Base-by-base conservation (phyloP, 2,329 filamentous ascomycete species). In the Ceratocystis alfenasii region DNA sequence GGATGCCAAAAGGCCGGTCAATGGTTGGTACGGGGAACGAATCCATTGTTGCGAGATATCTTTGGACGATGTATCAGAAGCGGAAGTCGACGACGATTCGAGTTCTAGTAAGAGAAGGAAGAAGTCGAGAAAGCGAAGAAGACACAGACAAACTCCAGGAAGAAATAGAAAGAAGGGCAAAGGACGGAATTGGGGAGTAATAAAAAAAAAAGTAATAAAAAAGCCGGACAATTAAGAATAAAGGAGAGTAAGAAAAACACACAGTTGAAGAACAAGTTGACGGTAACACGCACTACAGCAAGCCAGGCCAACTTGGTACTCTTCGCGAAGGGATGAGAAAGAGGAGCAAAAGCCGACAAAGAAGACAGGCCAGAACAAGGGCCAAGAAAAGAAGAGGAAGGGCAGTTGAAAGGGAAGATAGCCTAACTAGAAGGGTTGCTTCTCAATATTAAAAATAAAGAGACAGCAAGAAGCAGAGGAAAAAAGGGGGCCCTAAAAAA, bases 1-100 rank as follows among this genome's bases (percentile, higher is more conserved):
- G 82, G 71, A 97, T 80, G 75, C 93, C 94, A 73, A 97, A 97
- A 44, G 93, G 93, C 70, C 89, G 86, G 75, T 96, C 92, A 76
- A 97, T 81, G 69, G 90, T 90, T 66, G 93, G 93, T 70, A 85
- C 75, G 33, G 66, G 63, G 53, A 66, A 45, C 64, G 66, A 66
- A 50, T 60, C 66, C 64, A 66, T 68, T 68, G 64, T 68, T 55
- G 44, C 28, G 41, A 62, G n/a, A 12, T 17, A 41, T 33, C 53
- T 36, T 20, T 4, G 28, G 7, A 25, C 28, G 48, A 30, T 45
- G 15, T 64, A 36, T 55, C 36, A 28, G 41, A 20, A 46, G 46
- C 45, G 20, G 17, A 53, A 64, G 44, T 48, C 22, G 50, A 64
- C 41, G 57, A 62, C 15, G 48, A 62, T 22, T 20, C 60, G 65